These are phyloP conservation scores for Alternaria rosae DNA, from an alignment of 2,329 filamentous ascomycete species.

Conservation along the genomic window DNA sequence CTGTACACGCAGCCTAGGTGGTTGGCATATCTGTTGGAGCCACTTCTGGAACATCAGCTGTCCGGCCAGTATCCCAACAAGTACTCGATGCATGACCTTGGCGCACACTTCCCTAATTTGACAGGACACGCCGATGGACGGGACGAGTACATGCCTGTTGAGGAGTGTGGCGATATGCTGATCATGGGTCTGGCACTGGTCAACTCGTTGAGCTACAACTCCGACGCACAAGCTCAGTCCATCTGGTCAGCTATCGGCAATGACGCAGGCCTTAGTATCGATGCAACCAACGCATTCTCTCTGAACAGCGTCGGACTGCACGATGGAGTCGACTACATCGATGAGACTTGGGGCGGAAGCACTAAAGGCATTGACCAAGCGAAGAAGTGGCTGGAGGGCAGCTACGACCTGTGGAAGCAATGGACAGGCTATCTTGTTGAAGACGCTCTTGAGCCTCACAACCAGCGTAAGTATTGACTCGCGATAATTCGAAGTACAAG, in stretches of 20 bases:
- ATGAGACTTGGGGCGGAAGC: conserved; percentile 66
- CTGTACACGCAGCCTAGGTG: conserved; percentile 83
- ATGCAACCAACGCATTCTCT: conserved; percentile 54
- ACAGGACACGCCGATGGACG: conserved; percentile 74
- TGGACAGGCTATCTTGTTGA: conserved; percentile 83
- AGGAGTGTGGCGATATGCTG: conserved; percentile 83
- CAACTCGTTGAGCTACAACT: conserved; percentile 73
- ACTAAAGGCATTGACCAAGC: conserved; percentile 64
- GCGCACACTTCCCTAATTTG: conserved; percentile 76
- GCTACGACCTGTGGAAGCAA: conserved; percentile 76
- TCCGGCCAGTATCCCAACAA: conserved; percentile 85
- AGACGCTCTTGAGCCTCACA: conserved; percentile 74
- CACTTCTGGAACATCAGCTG: conserved; percentile 80
- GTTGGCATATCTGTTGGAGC: conserved; percentile 80
- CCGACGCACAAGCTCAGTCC: conserved; percentile 64
- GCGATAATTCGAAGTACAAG: neutral
- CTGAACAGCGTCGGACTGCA: conserved; percentile 58
- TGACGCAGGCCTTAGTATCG: conserved; percentile 25
- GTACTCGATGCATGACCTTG: conserved; percentile 81
- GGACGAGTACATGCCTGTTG: conserved; percentile 78
- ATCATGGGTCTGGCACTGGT: conserved; percentile 81
- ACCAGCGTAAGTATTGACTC: conserved; percentile 63
- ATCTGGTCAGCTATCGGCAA: conserved; percentile 62
- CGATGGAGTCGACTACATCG: conserved; percentile 65
- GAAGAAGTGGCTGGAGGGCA: conserved; percentile 69